Base-by-base conservation (phyloP, 208 protist species). In the Endotrypanum monterogeii region DNA sequence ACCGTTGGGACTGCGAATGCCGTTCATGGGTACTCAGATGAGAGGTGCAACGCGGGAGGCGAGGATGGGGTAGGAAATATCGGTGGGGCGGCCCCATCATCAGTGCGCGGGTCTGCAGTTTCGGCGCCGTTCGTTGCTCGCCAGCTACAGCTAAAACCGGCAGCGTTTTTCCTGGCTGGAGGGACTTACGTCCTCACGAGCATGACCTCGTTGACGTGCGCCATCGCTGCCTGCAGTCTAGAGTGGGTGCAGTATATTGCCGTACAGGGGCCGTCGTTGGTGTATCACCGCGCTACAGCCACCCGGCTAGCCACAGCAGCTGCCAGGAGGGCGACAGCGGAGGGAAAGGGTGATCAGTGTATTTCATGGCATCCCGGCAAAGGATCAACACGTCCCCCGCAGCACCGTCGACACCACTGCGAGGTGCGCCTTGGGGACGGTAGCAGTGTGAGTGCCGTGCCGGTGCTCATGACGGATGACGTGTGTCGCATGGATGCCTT, bases 181-280 rank as follows among this genome's bases (percentile, higher is more conserved):
- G 78, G 80, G n/a, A 76, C 67, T 18, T 87, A 83, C 68, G 69
- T 83, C n/a, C 52, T 92, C 28, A 87, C 86, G 55, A 76, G 67
- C 35, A 65, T 85, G 73, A 92, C 90, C 1, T 73, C 90, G 11
- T 80, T 94, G 55, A 81, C 85, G 1, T 92, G 80, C 50, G 90
- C 90, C 56, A 76, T 94, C 20, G 82, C 81, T 12, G 78, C 87
- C 9, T 87, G 87, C 39, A 85, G 80, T 28, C 73, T 89, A 4
- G 81, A 88, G 57, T 94, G 90, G 90, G 87, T 92, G 72, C 83
- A 87, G 72, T 87, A 89, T 67, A 69, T 94, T 28, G 54, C 80
- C 35, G 80, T 83, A 23, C 84, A 77, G 35, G 78, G 79, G 16
- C 79, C 85, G 0, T 80, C 90, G 28, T 78, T 88, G 30, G 73